Conservation (phyloP, 2,329 filamentous ascomycete species). For the Sarocladiaceae sp. region DNA sequence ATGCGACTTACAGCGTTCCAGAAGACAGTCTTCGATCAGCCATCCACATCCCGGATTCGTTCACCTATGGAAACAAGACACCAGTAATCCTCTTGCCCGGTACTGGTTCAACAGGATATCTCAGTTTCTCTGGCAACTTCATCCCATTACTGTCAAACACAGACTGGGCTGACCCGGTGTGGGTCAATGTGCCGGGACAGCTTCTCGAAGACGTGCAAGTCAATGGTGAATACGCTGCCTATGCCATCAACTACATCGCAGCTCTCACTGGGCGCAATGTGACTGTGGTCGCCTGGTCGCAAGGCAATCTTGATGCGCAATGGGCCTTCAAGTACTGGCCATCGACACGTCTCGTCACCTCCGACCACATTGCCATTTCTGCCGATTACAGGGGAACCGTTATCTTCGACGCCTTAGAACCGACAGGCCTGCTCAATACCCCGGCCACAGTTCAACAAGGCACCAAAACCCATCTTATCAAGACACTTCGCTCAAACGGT, state of each 20-base stretch:
- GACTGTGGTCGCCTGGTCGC: constrained; percentile 48
- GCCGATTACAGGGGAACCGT: constrained; percentile 40
- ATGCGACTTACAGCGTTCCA: constrained; percentile 43
- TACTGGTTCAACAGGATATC: constrained; percentile 43
- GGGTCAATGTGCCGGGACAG: constrained; percentile 49
- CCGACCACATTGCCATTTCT: constrained; percentile 48
- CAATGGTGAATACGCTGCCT: constrained; percentile 52
- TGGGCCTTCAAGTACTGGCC: constrained; percentile 58
- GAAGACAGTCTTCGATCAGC: constrained; percentile 43
- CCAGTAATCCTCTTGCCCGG: constrained; percentile 51
- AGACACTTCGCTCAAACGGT: constrained; percentile 33
- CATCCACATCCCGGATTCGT: constrained; percentile 46
- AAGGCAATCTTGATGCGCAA: constrained; percentile 50
- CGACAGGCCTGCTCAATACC: constrained; percentile 12
- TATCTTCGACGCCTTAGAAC: constrained; percentile 14
- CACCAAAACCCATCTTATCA: constrained; percentile 38
- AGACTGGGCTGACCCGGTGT: constrained; percentile 43
- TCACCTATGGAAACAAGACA: constrained; percentile 39
- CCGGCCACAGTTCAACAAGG: constrained; percentile 44
- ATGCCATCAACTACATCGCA: constrained; percentile 53
- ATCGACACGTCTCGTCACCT: constrained; percentile 36
- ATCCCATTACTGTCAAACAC: constrained; percentile 41
- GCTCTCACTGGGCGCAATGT: constrained; percentile 34
- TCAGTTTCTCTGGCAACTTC: constrained; percentile 41
- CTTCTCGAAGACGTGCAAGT: constrained; percentile 43